Base-by-base conservation (phyloP, 2,329 filamentous ascomycete genomes). In the Ramichloridium luteum region DNA sequence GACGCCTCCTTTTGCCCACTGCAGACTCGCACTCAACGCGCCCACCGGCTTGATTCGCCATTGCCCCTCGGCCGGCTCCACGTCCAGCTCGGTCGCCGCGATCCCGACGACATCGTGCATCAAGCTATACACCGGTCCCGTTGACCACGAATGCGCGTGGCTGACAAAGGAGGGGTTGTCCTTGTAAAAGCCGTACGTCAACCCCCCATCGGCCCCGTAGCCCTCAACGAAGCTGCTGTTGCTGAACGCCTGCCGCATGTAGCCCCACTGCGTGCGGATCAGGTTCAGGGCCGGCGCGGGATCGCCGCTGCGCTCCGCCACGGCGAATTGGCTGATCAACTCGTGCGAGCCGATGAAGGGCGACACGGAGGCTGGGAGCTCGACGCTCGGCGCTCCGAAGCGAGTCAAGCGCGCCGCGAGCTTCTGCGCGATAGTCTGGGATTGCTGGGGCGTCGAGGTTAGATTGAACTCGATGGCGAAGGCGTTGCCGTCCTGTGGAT, bases 241-340 rank as follows among this genome's bases (percentile, higher is more conserved):
- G 2, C 66, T 71, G 62, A 69, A 68, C 33, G 68, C 62, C 11
- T 68, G 56, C 4, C 72, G 59, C 67, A 72, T 71, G 41, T 67
- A 72, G 13, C 48, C 49, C 66, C 67, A 72, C 45, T 65, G 58
- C 2, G 62, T 38, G 5, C 60, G 47, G 38, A 67, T 64, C 4
- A 68, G 47, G 3, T 52, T 60, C 2, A 67, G 48, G 0, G 58
- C 62, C n/a, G n/a, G n/a, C n/a, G n/a, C n/a, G n/a, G n/a, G n/a
- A n/a, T n/a, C n/a, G 1, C 51, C 50, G 16, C 53, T 48, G 0
- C 57, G 45, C 18, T 64, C 56, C 4, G 47, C 48, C 0, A 62
- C 62, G 5, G 58, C 40, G 32, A 59, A 57, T n/a, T n/a, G n/a
- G n/a, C n/a, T n/a, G n/a, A n/a, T n/a, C 1, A 67, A 40, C 35